A percentile compares a stretch with the other conserved stretches of the same genome.
Conservation (phyloP, 768 basidiomycete species). For the Pleurotus platypus region DNA sequence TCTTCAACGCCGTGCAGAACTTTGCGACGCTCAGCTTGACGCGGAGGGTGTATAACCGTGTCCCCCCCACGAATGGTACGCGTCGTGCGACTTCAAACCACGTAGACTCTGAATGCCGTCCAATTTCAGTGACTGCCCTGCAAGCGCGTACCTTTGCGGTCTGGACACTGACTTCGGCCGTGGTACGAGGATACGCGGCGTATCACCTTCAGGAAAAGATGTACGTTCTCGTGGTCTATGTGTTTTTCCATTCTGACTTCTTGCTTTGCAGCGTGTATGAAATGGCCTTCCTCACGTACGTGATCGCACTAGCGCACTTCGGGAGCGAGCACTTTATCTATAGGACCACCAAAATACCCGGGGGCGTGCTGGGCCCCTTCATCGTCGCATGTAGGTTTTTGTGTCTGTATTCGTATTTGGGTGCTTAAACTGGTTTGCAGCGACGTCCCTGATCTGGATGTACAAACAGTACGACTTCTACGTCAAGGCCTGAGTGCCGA, state of each 20-base stretch:
- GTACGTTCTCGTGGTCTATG: slow-evolving; percentile 40
- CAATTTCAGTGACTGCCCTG: slow-evolving; percentile 68
- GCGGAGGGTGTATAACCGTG: slow-evolving; percentile 66
- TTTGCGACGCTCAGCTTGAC: slow-evolving; percentile 76
- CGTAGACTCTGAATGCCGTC: slow-evolving; percentile 1
- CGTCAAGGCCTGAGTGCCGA: slow-evolving; percentile 30
- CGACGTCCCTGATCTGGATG: slow-evolving; percentile 81
- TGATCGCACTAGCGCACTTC: slow-evolving; percentile 90
- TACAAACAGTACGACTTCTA: slow-evolving; percentile 79
- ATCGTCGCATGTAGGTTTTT: slow-evolving; percentile 77
- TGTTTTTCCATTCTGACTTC: slow-evolving; percentile 7
- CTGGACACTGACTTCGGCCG: slow-evolving; percentile 87
- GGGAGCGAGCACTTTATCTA: slow-evolving; percentile 82
- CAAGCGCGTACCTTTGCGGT: slow-evolving; percentile 87
- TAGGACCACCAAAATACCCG: slow-evolving; percentile 61
- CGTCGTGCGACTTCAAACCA: neutral
- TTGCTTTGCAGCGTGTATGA: slow-evolving; percentile 74
- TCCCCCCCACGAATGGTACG: slow-evolving; percentile 35
- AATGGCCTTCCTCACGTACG: slow-evolving; percentile 82
- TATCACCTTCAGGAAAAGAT: slow-evolving; percentile 82
- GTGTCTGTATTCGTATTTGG: neutral
- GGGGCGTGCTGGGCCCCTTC: slow-evolving; percentile 66
- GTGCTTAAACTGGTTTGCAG: slow-evolving; percentile 31
- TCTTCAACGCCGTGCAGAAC: slow-evolving; percentile 88
- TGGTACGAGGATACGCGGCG: slow-evolving; percentile 83